Conservation (phyloP, 305 asterid genomes). For the Solanum hybrid region DNA sequence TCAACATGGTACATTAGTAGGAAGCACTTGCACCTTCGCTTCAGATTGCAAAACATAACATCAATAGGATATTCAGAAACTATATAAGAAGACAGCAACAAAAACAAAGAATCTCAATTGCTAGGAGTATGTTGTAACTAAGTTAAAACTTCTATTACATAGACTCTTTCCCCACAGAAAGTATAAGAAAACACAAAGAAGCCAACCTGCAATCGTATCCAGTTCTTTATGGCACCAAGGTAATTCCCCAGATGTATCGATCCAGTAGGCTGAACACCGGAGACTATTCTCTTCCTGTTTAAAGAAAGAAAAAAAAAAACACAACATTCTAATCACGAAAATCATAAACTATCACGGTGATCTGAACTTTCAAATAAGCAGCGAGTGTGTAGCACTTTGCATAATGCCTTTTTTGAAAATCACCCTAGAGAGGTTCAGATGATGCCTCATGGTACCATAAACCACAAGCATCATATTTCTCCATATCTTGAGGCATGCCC, state of each 20-base stretch:
- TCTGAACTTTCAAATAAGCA: neutral
- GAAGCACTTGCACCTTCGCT: neutral
- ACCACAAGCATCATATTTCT: neutral
- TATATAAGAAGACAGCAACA: neutral
- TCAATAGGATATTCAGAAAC: neutral
- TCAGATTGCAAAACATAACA: neutral
- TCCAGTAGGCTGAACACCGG: conserved; percentile 99
- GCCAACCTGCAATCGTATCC: conserved; percentile 81
- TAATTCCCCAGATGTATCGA: conserved; percentile 91
- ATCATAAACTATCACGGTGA: neutral
- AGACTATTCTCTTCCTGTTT: conserved; percentile 85
- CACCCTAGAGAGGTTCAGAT: neutral
- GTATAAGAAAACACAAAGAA: neutral
- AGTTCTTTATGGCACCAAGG: conserved; percentile 91
- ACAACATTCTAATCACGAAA: neutral
- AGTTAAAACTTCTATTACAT: neutral
- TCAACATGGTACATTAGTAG: neutral
- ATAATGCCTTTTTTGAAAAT: neutral
- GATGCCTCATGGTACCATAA: neutral
- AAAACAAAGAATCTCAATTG: neutral
- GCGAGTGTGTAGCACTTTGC: neutral
- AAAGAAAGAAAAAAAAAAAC: neutral
- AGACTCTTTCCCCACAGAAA: neutral
- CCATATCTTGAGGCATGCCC: neutral
- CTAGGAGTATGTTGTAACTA: neutral